Evolutionary conservation across 1,139 yeast genomes (phyloP), one percentile per base, ranked within the genome.

Genomic region (Debaryomyces udenii): DNA sequence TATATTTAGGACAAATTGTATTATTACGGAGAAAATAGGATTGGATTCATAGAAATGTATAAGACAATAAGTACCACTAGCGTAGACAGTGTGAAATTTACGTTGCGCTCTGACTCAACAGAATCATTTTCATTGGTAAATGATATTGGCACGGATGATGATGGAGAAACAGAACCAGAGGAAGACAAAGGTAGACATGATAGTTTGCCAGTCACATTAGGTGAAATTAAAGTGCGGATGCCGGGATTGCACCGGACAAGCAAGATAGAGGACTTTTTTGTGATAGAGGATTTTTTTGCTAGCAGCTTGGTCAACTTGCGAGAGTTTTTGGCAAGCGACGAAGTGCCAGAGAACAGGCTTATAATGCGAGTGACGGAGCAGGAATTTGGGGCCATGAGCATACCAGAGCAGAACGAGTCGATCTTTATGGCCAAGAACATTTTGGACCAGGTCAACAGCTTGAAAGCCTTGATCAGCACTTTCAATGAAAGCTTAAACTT

Each of bases 41-140:
- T 6, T n/a, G 7, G 7, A 20, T 20, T 20, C 22, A 27, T 27
- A 15, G 15, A 16, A 11, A 39, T 41, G 41, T 45, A 42, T 30
- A 44, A 40, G 31, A 40, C 46, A 2, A 36, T 45, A 22, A 45
- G 48, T 28, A 34, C 48, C 10, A 42, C 42, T 17, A 42, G 43
- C 33, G 30, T 42, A 16, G 48, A 45, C 18, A 40, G 33, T 17
- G 33, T 45, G 10, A 42, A 40, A 33, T 37, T 45, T 14, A 37
- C 43, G 9, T 37, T 45, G 17, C 31, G 37, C 27, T 33, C 46
- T 6, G 37, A 34, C 7, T 34, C 37, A 3, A 26, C 27, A 17
- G 42, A 40, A 23, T 34, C 35, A 15, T 35, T 37, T 23, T 37
- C 37, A 11, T 39, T 32, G 31, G 26, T 39, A 14, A 41, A 39